A percentile compares a stretch with the other conserved stretches of the same genome.
Conservation (phyloP, 441 rosid species). For the Pelargonium myrrhifolium region DNA sequence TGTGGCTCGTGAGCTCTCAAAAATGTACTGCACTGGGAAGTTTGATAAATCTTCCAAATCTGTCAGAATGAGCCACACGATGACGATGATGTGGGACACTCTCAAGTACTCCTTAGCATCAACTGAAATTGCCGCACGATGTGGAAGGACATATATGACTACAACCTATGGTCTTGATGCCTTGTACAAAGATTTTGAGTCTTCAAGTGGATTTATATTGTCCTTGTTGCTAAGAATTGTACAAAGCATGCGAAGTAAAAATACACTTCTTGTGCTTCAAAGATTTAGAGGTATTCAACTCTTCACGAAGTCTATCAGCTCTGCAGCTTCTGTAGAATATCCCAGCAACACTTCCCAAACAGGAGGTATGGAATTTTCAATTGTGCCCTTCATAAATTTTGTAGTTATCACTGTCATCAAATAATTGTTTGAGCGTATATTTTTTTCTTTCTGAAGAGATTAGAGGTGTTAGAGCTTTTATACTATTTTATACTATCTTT, state of each 20-base stretch:
- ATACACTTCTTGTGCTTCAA: conserved; percentile 67
- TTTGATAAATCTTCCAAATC: conserved; percentile 38
- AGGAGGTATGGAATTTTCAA: conserved; percentile 39
- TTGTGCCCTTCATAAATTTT: conserved; percentile 1
- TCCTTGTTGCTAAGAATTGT: conserved; percentile 65
- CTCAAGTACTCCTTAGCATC: conserved; percentile 81
- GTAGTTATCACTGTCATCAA: conserved; percentile 3
- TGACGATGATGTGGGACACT: conserved; percentile 86
- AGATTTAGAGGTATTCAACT: conserved; percentile 79
- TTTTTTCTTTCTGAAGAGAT: neutral
- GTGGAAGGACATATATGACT: conserved; percentile 40
- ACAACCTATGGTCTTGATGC: conserved; percentile 45
- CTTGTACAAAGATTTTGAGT: conserved; percentile 60
- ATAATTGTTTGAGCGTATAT: neutral
- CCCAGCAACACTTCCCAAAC: conserved; percentile 26
- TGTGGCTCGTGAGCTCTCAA: conserved; percentile 42
- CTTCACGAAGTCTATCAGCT: conserved; percentile 70
- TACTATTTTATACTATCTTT: neutral
- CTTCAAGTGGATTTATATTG: conserved; percentile 63
- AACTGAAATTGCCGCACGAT: conserved; percentile 73
- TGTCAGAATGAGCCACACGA: conserved; percentile 41
- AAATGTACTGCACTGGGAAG: conserved; percentile 45
- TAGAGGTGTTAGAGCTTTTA: neutral
- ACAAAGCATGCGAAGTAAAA: conserved; percentile 49
- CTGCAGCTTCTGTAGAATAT: conserved; percentile 42